Percentiles rank a stretch among this genome's conserved stretches.
phyloP scores from a whole-genome alignment of 2,329 filamentous ascomycete species.

The Curvularia verruculosa region DNA sequence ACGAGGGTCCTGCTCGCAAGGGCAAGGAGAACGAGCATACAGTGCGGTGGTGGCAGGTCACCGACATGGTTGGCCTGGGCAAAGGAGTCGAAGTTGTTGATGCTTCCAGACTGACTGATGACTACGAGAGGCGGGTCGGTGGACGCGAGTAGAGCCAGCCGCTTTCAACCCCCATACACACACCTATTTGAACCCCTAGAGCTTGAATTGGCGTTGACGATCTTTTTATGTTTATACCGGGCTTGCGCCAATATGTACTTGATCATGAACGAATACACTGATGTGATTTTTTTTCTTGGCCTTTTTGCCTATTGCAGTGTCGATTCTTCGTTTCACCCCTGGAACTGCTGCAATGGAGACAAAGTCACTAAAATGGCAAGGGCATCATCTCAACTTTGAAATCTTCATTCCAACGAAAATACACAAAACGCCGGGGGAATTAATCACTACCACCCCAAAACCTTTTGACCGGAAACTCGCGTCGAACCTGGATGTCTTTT shows the following conservation, averaged over 20 bases:
- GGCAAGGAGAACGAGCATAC: slow-evolving; percentile 38
- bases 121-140: slow-evolving; percentile 81
- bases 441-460: neutral
- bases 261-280: slow-evolving; percentile 13
- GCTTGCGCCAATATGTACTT: slow-evolving; percentile 8
- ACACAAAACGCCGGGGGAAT: neutral
- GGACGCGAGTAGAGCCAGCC: slow-evolving; percentile 55
- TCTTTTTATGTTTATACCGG: slow-evolving; percentile 8
- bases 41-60: slow-evolving; percentile 74
- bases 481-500: neutral
- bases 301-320: too few relatives aligned
- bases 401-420: neutral
- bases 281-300: neutral
- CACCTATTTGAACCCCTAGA: neutral
- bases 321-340: neutral
- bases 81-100: slow-evolving; percentile 90
- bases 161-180: neutral
- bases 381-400: neutral
- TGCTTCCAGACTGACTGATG: slow-evolving; percentile 78
- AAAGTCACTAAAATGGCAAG: neutral
- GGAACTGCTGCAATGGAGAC: too few relatives aligned
- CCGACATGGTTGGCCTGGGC: slow-evolving; percentile 82
- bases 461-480: neutral
- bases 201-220: slow-evolving; percentile 8
- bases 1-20: slow-evolving; percentile 55